Evolutionary conservation across 352 stramenopile genomes (phyloP), one percentile per base, ranked within the genome.

Genomic region (Phytophthora quininea): DNA sequence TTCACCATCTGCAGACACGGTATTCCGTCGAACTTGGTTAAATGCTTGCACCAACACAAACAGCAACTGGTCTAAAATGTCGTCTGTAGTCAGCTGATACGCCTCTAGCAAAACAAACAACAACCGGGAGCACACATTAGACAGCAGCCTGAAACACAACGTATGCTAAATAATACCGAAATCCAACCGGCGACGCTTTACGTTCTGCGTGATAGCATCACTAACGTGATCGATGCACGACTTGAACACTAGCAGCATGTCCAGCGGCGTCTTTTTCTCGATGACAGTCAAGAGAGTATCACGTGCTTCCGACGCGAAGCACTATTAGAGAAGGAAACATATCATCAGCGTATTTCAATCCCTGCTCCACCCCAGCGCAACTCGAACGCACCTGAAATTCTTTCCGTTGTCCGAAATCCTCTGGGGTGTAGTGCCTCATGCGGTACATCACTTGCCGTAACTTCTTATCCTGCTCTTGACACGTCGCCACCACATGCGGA

Each of bases 11-110:
- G 15, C 1, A 27, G 6, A 15, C 31, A 15, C 3, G 4, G 8
- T 30, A 1, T 55, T 0, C 27, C 45, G 63, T 46, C 38, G 42
- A 31, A 55, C 61, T 46, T 77, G 40, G 45, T 83, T 87, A 55
- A 71, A 80, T 5, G 64, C 69, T 73, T 90, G 83, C 1, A 92
- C 61, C 31, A 95, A 33, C 3, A 95, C 76, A 58, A 80, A 91
- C 0, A 95, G 62, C 14, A 95, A 61, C 35, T 92, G 82, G 51
- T 95, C 86, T 30, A 95, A 63, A n/a, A 95, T 85, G 48, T 95
- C 87, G 56, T 95, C 87, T 2, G 84, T 93, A 7, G 82, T 91
- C 59, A 95, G 66, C 40, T 91, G 74, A 45, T 82, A 84, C 2
- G 50, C 57, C 62, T 76, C 81, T 89, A 54, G 56, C 24, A 53